phyloP scores from a whole-genome alignment of 352 stramenopile genomes.

The Globisporangium apiculatum region DNA sequence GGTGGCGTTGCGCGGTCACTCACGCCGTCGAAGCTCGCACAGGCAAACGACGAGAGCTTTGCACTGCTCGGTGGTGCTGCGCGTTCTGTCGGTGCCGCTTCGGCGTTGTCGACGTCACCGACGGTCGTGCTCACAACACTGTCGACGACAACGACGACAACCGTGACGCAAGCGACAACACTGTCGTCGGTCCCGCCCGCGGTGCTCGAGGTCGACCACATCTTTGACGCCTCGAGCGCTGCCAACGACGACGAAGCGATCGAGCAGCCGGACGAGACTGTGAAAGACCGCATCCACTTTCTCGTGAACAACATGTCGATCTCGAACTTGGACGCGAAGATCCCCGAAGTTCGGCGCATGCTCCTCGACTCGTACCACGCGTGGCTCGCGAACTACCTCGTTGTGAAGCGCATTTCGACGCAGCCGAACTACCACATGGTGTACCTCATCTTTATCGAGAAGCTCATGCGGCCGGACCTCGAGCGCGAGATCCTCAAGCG shows the following conservation, averaged over 20 bases:
- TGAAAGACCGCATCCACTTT: conserved; percentile 98
- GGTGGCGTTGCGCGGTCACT: conserved; percentile 6
- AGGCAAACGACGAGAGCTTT: conserved; percentile 12
- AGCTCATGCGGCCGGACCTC: conserved; percentile 91
- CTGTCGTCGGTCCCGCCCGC: conserved; percentile 30
- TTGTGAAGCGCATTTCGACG: conserved; percentile 98
- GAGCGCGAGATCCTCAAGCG: conserved; percentile 93
- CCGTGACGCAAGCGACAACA: conserved; percentile 15
- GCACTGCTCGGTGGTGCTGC: conserved; percentile 3
- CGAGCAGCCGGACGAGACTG: conserved; percentile 63
- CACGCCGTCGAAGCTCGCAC: conserved; percentile 13
- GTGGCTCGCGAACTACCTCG: conserved; percentile 99
- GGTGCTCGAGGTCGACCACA: conserved; percentile 74
- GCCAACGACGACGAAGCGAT: conserved; percentile 59
- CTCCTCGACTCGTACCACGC: conserved; percentile 91
- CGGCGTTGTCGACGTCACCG: conserved; percentile 27
- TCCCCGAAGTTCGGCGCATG: conserved; percentile 93
- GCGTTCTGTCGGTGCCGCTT: conserved; percentile 18
- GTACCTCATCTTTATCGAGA: conserved; percentile 97
- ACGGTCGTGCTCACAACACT: conserved; percentile 14
- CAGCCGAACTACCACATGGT: conserved; percentile 98
- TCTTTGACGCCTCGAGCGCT: conserved; percentile 68
- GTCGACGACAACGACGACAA: background rate
- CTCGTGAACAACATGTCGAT: conserved; percentile 99
- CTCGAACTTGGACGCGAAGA: conserved; percentile 96